phyloP scores from a whole-genome alignment of 345 rosid species.

The Acer saccharum region DNA sequence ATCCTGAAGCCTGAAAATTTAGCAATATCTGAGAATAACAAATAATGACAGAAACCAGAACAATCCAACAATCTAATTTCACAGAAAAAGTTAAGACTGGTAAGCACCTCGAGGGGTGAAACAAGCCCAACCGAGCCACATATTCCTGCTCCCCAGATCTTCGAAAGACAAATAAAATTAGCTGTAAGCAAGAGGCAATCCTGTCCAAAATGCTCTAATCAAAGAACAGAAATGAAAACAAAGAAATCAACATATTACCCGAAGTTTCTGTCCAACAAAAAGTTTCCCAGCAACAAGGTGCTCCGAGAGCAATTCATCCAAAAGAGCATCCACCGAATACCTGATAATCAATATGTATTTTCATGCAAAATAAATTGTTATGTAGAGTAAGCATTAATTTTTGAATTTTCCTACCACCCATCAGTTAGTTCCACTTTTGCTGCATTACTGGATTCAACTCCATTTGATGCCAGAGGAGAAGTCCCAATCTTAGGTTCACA shows the following conservation, averaged over 20 bases:
- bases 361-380: conserved; percentile 18
- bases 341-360: conserved; percentile 41
- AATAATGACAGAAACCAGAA: conserved; percentile 21
- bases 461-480: conserved; percentile 32
- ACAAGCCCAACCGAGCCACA: conserved; percentile 83
- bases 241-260: conserved; percentile 46
- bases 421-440: conserved; percentile 82
- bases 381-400: conserved; percentile 5
- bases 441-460: conserved; percentile 37
- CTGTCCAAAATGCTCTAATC: conserved; percentile 4
- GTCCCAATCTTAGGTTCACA: conserved; percentile 35
- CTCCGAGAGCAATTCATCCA: conserved; percentile 64
- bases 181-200: conserved; percentile 25
- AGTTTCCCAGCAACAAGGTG: conserved; percentile 71
- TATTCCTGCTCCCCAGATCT: conserved; percentile 89
- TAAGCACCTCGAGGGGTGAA: conserved; percentile 86
- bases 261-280: conserved; percentile 88
- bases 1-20: conserved; percentile 60
- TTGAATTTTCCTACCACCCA: conserved; percentile 75
- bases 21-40: conserved; percentile 25
- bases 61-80: conserved; percentile 18
- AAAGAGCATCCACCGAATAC: conserved; percentile 75
- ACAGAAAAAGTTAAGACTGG: conserved; percentile 23
- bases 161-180: conserved; percentile 32
- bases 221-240: conserved; percentile 21